Evolutionary conservation across 2,329 filamentous ascomycete species (phyloP).

Genomic region (Aureobasidium sp.): DNA sequence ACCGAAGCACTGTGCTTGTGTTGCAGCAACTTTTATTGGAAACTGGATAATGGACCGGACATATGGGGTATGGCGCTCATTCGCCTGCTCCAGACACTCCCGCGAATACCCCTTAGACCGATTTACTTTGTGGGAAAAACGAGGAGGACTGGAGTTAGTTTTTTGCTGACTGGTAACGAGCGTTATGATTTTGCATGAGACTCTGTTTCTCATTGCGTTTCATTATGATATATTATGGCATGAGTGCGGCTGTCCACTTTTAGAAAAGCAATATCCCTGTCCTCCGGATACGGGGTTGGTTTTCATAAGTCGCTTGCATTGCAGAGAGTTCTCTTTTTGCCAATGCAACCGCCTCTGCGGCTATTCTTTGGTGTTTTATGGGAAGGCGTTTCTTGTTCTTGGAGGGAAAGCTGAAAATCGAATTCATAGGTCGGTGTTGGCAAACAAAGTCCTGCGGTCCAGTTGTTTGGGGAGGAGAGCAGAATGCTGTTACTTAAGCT

Average conservation of each 20-base stretch:
- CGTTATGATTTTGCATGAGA: background rate
- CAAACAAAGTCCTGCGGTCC: background rate
- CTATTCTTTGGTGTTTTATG: constrained; percentile 15
- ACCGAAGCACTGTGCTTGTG: constrained; percentile 12
- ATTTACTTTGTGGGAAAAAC: constrained; percentile 16
- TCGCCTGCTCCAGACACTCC: constrained; percentile 17
- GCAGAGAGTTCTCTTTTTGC: background rate
- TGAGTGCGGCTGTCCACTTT: constrained; percentile 18
- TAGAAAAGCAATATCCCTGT: constrained; percentile 25
- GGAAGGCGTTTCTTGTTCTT: constrained; percentile 1
- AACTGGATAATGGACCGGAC: constrained; percentile 14
- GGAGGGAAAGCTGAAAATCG: background rate
- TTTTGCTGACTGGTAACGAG: constrained; percentile 16
- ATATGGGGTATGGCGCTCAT: constrained; percentile 21
- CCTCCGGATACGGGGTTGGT: constrained; percentile 29
- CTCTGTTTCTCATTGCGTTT: no score
- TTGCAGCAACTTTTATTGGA: constrained; percentile 8
- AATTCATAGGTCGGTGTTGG: constrained; percentile 6
- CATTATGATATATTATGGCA: constrained; percentile 23
- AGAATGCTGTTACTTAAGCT: constrained; percentile 20
- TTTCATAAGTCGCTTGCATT: constrained; percentile 17
- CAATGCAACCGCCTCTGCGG: constrained; percentile 13
- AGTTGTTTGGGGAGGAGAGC: background rate
- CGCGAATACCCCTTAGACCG: constrained; percentile 15
- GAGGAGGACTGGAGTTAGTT: constrained; percentile 10